A percentile compares a stretch with the other conserved stretches of the same genome.
Conservation (phyloP, 345 rosid species). For the Bruguiera parviflora region DNA sequence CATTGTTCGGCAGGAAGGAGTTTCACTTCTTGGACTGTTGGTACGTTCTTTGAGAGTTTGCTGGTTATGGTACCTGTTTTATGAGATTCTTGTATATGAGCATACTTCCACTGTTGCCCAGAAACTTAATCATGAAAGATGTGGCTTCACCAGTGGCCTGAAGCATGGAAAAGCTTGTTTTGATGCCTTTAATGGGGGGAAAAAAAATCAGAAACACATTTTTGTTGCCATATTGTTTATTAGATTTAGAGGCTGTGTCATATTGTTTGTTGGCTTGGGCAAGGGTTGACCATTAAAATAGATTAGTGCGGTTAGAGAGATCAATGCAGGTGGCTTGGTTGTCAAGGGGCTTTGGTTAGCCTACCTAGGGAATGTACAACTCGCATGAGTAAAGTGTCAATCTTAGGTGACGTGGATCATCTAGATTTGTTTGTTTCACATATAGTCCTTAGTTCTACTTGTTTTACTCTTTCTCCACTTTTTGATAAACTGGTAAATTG, state of each 20-base stretch:
- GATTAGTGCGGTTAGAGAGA: no score
- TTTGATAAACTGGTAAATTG: no score
- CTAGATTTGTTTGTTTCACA: neutral
- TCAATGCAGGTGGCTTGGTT: neutral
- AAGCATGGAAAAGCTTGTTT: no score
- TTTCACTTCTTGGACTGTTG: constrained; percentile 79
- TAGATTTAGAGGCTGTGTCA: no score
- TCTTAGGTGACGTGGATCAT: neutral
- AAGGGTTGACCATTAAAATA: neutral
- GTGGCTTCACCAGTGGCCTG: no score
- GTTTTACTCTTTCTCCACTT: neutral
- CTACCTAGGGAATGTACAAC: neutral
- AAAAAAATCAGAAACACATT: no score
- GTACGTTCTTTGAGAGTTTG: constrained; percentile 34
- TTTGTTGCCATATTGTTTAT: no score
- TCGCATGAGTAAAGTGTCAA: neutral
- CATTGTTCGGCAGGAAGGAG: constrained; percentile 65
- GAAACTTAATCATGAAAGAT: no score
- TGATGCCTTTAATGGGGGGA: no score
- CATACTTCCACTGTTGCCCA: no score
- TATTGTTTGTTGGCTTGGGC: no score
- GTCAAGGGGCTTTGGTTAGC: neutral
- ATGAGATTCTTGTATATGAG: neutral
- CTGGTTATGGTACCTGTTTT: neutral
- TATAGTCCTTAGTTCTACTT: neutral